Conservation (phyloP, 371 early-diverging fungal genomes). For the Apophysomyces ossiformis region DNA sequence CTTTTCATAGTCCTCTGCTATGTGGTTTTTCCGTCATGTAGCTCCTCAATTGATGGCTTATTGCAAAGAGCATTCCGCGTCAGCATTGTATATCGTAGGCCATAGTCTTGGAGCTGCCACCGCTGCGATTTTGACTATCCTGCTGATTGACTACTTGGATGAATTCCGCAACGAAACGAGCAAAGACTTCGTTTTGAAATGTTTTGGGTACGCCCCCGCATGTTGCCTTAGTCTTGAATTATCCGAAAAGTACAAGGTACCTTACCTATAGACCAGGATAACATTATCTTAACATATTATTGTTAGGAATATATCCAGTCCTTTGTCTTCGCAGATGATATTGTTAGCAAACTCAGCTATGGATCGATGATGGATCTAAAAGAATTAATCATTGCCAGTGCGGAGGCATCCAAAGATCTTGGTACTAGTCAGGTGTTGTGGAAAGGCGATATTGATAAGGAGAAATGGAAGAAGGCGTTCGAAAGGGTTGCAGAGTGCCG, state of each 20-base stretch:
- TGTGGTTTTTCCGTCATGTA: constrained; percentile 72
- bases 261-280: not conserved
- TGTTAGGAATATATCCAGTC: constrained; percentile 41
- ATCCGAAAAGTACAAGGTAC: constrained; percentile 45
- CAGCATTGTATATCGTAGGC: constrained; percentile 68
- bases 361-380: constrained; percentile 52
- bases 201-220: constrained; percentile 46
- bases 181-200: constrained; percentile 31
- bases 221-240: constrained; percentile 41
- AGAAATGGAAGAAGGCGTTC: constrained; percentile 38
- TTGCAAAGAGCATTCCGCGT: constrained; percentile 61
- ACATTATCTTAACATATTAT: not conserved
- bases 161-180: constrained; percentile 51
- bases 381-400: constrained; percentile 42
- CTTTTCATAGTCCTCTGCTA: constrained; percentile 49
- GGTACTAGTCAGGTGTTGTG: constrained; percentile 34
- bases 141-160: constrained; percentile 65
- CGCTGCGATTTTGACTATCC: constrained; percentile 74
- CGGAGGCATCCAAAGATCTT: constrained; percentile 39
- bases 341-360: constrained; percentile 50
- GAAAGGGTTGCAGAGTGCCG: constrained; percentile 36
- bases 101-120: constrained; percentile 83
- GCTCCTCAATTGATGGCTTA: constrained; percentile 71
- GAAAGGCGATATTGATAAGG: constrained; percentile 24
- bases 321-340: constrained; percentile 48